Evolutionary conservation across 2,329 filamentous ascomycete species (phyloP), one percentile per base, ranked within the genome.

Genomic region (Trichoderma cornu-damae): DNA sequence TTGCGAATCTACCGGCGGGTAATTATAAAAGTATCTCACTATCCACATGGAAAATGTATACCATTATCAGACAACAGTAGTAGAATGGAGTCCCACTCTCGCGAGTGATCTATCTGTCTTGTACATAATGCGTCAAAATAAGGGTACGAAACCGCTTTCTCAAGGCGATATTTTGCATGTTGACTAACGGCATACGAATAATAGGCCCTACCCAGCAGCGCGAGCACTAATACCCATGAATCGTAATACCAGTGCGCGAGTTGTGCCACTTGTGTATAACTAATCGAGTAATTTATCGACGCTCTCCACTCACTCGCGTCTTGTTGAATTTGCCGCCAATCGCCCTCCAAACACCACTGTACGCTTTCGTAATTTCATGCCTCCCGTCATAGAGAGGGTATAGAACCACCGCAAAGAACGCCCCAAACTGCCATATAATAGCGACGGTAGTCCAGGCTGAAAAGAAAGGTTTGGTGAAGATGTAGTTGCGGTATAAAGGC

Each of bases 401-500:
- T 7, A 57, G 6, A 2, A 57, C 53, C n/a, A 57, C 53, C 6
- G 44, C 53, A 20, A 57, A 57, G 11, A 57, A 57, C 6, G 53
- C 53, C n/a, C 48, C 26, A 30, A 57, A 57, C 9, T 57, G 53
- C 53, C 53, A 57, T 14, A 57, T 49, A 5, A 57, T 57, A 4
- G 53, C 53, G 20, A 57, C 53, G 1, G 53, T 57, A 3, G 53
- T 57, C 53, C 53, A 57, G 4, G 44, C 18, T 11, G 53, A 57
- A 26, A 57, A 57, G 44, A 49, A 57, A 4, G 53, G 12, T 9
- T 57, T 57, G 16, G 53, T 49, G 8, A 57, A 57, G 12, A 57
- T 57, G 26, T 57, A 57, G 35, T 57, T 42, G 26, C 53, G 44
- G 14, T 57, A 57, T n/a, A 57, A 42, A 11, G 53, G 53, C 53